Percentiles rank a stretch among this genome's conserved stretches.
phyloP scores from a whole-genome alignment of 225 moss, liverwort and hornwort genomes.

The Anthoceros angustus region DNA sequence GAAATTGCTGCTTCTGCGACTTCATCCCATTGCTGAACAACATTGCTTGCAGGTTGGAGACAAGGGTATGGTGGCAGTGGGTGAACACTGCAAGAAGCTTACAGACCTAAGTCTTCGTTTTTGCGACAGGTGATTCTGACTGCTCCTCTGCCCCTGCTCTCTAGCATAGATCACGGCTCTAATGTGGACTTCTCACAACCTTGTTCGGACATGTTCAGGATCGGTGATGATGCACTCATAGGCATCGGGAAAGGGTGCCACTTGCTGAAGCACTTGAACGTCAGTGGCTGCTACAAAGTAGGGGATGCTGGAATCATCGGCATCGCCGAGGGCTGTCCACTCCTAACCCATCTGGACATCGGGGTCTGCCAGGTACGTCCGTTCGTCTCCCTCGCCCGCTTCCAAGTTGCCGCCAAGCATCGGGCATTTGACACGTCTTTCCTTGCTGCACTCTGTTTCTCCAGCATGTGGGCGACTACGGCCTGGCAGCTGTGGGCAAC shows the following conservation, averaged over 20 bases:
- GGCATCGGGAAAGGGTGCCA: constrained; percentile 58
- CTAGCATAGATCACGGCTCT: not conserved
- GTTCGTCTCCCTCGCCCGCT: not conserved
- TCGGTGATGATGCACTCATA: constrained; percentile 54
- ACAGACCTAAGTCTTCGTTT: constrained; percentile 52
- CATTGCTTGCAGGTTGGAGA: constrained; percentile 35
- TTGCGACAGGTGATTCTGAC: constrained; percentile 39
- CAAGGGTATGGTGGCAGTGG: constrained; percentile 47
- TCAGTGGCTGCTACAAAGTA: constrained; percentile 59
- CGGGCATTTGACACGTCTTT: too few relatives aligned
- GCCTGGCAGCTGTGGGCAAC: constrained; percentile 44
- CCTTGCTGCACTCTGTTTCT: constrained; percentile 5
- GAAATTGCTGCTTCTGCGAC: too few relatives aligned
- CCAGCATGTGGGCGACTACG: constrained; percentile 60
- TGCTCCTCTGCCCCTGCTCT: not conserved
- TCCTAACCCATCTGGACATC: constrained; percentile 46
- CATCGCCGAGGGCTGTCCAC: constrained; percentile 57
- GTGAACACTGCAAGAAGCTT: constrained; percentile 45
- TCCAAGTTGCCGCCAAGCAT: not conserved
- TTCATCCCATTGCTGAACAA: too few relatives aligned
- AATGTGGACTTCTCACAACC: not conserved
- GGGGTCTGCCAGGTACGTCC: constrained; percentile 50
- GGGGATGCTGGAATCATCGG: constrained; percentile 41
- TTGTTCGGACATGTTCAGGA: constrained; percentile 19
- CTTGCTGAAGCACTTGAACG: constrained; percentile 44